A percentile compares a stretch with the other conserved stretches of the same genome.
Evolutionary conservation across 73 alveolate genomes (phyloP).

Genomic region (Effrenium voratum): DNA sequence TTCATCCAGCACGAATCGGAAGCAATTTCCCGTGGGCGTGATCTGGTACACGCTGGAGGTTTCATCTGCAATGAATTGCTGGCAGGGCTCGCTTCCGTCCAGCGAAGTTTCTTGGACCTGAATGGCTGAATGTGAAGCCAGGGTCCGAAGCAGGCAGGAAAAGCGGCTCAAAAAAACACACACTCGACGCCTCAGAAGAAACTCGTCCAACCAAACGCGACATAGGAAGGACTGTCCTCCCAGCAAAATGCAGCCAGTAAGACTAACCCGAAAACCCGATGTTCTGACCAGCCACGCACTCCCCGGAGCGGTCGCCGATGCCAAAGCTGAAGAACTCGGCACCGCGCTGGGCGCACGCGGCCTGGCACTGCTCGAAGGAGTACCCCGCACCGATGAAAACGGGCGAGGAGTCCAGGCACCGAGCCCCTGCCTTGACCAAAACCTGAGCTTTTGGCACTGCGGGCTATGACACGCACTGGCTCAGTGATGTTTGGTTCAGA

Average conservation of each 20-base stretch:
- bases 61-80: slow-evolving; percentile 14
- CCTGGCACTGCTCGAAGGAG: slow-evolving; percentile 45
- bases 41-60: slow-evolving; percentile 41
- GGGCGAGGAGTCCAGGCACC: not conserved
- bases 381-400: slow-evolving; percentile 22
- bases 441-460: too few species aligned
- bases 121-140: too few species aligned
- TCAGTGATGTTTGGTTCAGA: too few species aligned
- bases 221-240: too few species aligned
- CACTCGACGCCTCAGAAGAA: too few species aligned
- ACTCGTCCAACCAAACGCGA: too few species aligned
- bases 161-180: too few species aligned
- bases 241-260: too few species aligned
- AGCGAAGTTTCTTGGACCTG: not conserved
- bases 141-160: too few species aligned
- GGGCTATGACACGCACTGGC: too few species aligned
- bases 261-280: too few species aligned
- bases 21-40: slow-evolving; percentile 57
- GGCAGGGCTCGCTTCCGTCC: not conserved
- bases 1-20: slow-evolving; percentile 19
- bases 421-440: slow-evolving; percentile 19
- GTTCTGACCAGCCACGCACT: too few species aligned
- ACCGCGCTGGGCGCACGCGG: slow-evolving; percentile 53
- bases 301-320: slow-evolving; percentile 14
- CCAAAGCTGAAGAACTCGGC: slow-evolving; percentile 42